These are phyloP conservation scores for Colletotrichum cereale DNA, from an alignment of 2,329 filamentous ascomycete genomes.

Conservation along the genomic window DNA sequence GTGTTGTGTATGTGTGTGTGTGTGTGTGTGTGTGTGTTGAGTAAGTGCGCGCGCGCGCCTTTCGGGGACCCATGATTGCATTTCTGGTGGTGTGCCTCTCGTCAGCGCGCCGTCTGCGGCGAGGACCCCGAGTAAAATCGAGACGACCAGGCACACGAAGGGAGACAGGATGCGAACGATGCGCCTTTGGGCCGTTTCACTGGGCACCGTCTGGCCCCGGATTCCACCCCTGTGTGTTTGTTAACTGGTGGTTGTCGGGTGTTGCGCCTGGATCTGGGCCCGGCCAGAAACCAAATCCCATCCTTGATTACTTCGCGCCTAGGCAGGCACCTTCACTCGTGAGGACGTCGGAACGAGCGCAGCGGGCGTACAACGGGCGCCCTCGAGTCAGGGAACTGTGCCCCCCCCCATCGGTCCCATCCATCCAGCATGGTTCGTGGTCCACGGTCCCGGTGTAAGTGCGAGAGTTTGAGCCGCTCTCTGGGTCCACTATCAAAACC, in stretches of 20 bases:
- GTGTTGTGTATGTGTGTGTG: background rate
- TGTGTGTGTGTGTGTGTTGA: background rate
- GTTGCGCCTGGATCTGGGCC: background rate
- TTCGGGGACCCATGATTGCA: constrained; percentile 31
- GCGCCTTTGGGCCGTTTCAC: constrained; percentile 18
- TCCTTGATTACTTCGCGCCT: background rate
- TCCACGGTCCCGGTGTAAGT: constrained; percentile 22
- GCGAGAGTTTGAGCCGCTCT: constrained; percentile 35
- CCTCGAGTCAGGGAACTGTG: constrained; percentile 34
- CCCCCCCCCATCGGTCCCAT: background rate
- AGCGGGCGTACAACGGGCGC: constrained; percentile 22
- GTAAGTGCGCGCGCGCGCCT: background rate
- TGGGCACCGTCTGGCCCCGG: constrained; percentile 14
- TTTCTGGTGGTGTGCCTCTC: constrained; percentile 31
- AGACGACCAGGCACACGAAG: background rate
- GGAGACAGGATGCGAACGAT: background rate
- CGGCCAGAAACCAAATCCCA: constrained; percentile 13
- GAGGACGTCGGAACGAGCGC: constrained; percentile 16
- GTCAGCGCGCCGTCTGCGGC: constrained; percentile 17
- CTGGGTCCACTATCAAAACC: constrained; percentile 12
- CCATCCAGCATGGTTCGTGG: background rate
- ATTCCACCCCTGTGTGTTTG: constrained; percentile 7
- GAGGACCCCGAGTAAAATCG: constrained; percentile 4
- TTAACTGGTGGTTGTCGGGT: constrained; percentile 1
- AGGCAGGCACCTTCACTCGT: constrained; percentile 2